phyloP scores from a whole-genome alignment of 2,329 filamentous ascomycete species.

The Ampelomyces quisqualis region DNA sequence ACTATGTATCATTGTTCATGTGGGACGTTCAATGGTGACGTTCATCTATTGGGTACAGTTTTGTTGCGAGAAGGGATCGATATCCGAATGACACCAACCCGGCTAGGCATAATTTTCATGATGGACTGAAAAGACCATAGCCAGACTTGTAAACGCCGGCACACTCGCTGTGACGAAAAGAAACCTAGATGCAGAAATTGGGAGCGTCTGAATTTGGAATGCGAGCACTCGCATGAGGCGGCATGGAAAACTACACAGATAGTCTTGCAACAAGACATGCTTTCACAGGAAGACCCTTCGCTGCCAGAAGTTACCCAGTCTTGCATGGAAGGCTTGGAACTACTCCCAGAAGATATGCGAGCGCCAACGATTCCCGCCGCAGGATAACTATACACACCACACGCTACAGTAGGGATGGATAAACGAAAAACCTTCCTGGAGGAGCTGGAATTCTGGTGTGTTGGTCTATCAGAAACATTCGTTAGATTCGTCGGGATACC shows the following conservation, averaged over 20 bases:
- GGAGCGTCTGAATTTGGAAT: conserved; percentile 31
- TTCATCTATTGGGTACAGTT: too few species aligned
- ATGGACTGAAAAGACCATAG: too few species aligned
- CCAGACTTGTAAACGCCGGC: conserved; percentile 37
- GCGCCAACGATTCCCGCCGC: conserved; percentile 11
- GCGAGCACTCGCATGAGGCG: conserved; percentile 27
- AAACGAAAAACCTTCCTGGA: conserved; percentile 26
- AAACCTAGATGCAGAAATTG: conserved; percentile 39
- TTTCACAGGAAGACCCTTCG: conserved; percentile 4
- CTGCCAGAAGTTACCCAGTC: conserved; percentile 29
- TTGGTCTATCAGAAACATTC: conserved; percentile 30
- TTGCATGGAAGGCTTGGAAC: conserved; percentile 26
- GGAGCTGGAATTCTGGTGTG: conserved; percentile 33
- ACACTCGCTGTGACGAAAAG: conserved; percentile 39
- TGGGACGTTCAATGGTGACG: too few species aligned
- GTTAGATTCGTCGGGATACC: conserved; percentile 37
- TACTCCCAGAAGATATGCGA: conserved; percentile 13
- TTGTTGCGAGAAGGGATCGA: too few species aligned
- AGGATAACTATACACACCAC: conserved; percentile 14
- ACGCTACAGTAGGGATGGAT: conserved; percentile 9
- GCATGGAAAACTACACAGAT: conserved; percentile 9
- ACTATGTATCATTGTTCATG: too few species aligned
- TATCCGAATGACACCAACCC: too few species aligned
- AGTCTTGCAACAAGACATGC: conserved; percentile 4
- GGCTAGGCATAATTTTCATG: too few species aligned